phyloP scores from a whole-genome alignment of 2,329 filamentous ascomycete genomes.

The Westerdykella sp. region DNA sequence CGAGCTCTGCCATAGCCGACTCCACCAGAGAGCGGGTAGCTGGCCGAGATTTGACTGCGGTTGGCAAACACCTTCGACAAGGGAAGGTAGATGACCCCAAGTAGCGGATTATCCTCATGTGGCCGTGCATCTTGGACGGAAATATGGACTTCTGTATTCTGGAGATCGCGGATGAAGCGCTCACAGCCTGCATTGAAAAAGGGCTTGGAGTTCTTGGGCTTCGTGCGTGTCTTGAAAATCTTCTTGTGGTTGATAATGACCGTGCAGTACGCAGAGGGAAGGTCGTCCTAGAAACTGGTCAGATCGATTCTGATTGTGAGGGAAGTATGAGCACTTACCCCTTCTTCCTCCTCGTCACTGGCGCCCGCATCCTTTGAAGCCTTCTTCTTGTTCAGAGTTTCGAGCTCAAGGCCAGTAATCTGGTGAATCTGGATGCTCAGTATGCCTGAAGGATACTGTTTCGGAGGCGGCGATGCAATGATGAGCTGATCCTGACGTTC shows the following conservation, averaged over 20 bases:
- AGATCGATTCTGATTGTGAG: neutral
- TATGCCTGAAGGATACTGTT: slow-evolving; percentile 58
- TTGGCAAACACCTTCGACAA: slow-evolving; percentile 56
- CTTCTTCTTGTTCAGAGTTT: slow-evolving; percentile 51
- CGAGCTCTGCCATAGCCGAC: slow-evolving; percentile 65
- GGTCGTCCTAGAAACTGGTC: slow-evolving; percentile 40
- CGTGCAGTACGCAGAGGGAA: slow-evolving; percentile 66
- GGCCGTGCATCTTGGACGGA: slow-evolving; percentile 61
- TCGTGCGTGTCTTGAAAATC: slow-evolving; percentile 64
- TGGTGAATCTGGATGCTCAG: slow-evolving; percentile 67
- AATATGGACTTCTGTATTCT: slow-evolving; percentile 60
- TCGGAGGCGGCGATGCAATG: slow-evolving; percentile 59
- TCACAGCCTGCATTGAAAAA: slow-evolving; percentile 75
- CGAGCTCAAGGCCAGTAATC: slow-evolving; percentile 61
- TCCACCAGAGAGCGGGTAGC: slow-evolving; percentile 63
- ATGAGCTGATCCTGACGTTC: slow-evolving; percentile 55
- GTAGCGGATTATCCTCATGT: slow-evolving; percentile 61
- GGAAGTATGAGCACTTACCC: slow-evolving; percentile 11
- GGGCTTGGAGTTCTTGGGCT: slow-evolving; percentile 70
- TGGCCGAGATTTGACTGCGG: slow-evolving; percentile 58
- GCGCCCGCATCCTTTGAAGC: slow-evolving; percentile 44
- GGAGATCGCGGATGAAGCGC: slow-evolving; percentile 64
- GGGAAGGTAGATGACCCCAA: slow-evolving; percentile 65
- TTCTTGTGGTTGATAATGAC: slow-evolving; percentile 68
- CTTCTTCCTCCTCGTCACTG: slow-evolving; percentile 56